These are phyloP conservation scores for Fusarium sp. DNA, from an alignment of 2,329 filamentous ascomycete genomes.

Conservation along the genomic window DNA sequence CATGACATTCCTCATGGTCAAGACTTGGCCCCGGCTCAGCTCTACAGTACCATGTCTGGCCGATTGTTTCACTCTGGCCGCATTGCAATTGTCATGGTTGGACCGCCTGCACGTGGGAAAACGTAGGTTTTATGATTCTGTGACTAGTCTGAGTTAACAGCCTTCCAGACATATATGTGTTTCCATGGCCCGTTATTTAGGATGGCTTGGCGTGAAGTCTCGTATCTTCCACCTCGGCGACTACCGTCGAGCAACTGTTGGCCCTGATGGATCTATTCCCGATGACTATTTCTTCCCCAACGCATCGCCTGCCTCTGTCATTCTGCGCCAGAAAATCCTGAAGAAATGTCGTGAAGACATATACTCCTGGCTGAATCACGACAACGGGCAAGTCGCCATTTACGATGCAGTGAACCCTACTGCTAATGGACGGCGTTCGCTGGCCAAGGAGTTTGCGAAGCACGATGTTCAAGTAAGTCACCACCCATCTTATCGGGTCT, in stretches of 20 bases:
- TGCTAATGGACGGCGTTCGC: slow-evolving; percentile 77
- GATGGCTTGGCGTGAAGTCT: slow-evolving; percentile 98
- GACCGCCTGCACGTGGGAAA: slow-evolving; percentile 92
- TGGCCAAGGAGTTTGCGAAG: slow-evolving; percentile 97
- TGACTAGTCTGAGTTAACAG: slow-evolving; percentile 23
- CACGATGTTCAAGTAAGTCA: slow-evolving; percentile 82
- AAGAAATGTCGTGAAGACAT: slow-evolving; percentile 98
- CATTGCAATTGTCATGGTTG: slow-evolving; percentile 97
- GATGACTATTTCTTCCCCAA: slow-evolving; percentile 99
- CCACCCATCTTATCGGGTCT: neutral
- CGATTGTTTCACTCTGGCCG: slow-evolving; percentile 95
- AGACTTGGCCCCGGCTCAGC: slow-evolving; percentile 89
- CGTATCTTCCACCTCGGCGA: slow-evolving; percentile 97
- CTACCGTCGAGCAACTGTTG: slow-evolving; percentile 91
- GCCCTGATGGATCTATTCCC: slow-evolving; percentile 82
- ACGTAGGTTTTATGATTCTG: slow-evolving; percentile 65
- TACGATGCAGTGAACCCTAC: slow-evolving; percentile 98
- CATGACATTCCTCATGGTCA: slow-evolving; percentile 87
- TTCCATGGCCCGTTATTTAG: slow-evolving; percentile 89
- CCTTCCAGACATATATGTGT: slow-evolving; percentile 84
- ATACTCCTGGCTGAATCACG: slow-evolving; percentile 93
- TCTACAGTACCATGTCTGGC: slow-evolving; percentile 98
- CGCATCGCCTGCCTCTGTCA: slow-evolving; percentile 89
- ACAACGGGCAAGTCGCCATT: slow-evolving; percentile 97
- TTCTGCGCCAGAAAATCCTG: slow-evolving; percentile 94